Evolutionary conservation across 257 asterid genomes (phyloP).

Genomic region (Ilex asprella): DNA sequence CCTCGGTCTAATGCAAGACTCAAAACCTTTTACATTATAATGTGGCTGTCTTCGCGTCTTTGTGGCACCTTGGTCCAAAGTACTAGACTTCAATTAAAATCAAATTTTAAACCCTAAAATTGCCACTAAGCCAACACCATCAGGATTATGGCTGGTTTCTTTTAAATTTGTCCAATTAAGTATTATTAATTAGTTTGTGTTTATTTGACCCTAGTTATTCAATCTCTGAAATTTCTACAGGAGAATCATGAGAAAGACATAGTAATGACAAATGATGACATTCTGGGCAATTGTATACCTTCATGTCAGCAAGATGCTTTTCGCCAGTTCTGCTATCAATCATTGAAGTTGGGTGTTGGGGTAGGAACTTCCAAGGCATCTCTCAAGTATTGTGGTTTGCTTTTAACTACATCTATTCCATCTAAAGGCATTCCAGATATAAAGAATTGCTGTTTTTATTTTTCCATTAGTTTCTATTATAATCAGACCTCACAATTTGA

Average conservation of each 20-base stretch:
- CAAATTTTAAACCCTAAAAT: too few relatives aligned
- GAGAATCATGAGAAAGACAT: constrained; percentile 53
- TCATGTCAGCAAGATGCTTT: constrained; percentile 58
- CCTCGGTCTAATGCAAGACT: too few relatives aligned
- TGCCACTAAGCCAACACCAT: too few relatives aligned
- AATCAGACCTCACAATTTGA: background rate
- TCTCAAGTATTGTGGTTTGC: background rate
- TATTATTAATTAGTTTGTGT: too few relatives aligned
- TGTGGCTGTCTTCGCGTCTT: too few relatives aligned
- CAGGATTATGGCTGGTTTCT: too few relatives aligned
- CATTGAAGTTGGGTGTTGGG: constrained; percentile 67
- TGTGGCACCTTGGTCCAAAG: too few relatives aligned
- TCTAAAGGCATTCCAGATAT: background rate
- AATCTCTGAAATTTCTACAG: constrained; percentile 31
- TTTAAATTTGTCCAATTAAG: too few relatives aligned
- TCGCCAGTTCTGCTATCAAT: constrained; percentile 75
- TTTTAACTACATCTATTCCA: background rate
- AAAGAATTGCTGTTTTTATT: background rate
- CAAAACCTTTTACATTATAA: too few relatives aligned
- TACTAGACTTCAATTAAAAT: too few relatives aligned
- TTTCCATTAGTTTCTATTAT: too few relatives aligned
- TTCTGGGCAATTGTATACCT: constrained; percentile 85
- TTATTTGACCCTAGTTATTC: too few relatives aligned
- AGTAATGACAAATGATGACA: constrained; percentile 73
- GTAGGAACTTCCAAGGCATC: constrained; percentile 27